Base-by-base conservation (phyloP, 345 rosid species). In the Populus davidiana region DNA sequence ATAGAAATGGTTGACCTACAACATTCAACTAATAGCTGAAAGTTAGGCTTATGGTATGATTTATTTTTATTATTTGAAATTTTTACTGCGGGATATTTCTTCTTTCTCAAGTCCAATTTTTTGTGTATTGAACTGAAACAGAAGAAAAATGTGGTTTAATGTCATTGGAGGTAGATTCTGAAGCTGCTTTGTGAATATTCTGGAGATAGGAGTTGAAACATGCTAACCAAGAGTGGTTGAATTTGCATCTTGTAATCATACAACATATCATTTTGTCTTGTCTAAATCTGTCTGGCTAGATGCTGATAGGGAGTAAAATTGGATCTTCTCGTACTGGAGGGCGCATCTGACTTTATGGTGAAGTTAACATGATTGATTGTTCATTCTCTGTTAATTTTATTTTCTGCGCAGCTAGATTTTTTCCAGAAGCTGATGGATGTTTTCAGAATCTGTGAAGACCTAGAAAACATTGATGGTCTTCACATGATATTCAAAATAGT, bases 401-500 rank as follows among this genome's bases (percentile, higher is more conserved):
- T 41, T 66, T 70, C 21, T 61, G 70, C 88, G 87, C 94, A 95
- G 98, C 91, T 67, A 86, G 86, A 86, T 23, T 92, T 92, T 87
- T 88, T 95, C 85, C 86, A 72, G 79, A 91, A 91, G 85, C 82
- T 95, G 86, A 87, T 92, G 91, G 88, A 85, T 29, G 71, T 93
- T 33, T 95, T 95, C 79, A 89, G 85, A 81, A 75, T 85, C 27
- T 91, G 92, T 69, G 99, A 95, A 78, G 94, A 86, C 74, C 71
- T 84, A 79, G 91, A 91, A 50, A 81, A 89, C 73, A 75, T 83
- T 78, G 90, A 87, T 72, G 89, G 88, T 75, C 96, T 93, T 74
- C 94, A 90, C 85, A 85, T 89, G 93, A 91, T 93, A 72, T 95
- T 86, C 81, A 87, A 90, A 86, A 93, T 90, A 74, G 88, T 96